Base-by-base conservation (phyloP, 2,329 filamentous ascomycete species). In the Neofusicoccum umdonicola region DNA sequence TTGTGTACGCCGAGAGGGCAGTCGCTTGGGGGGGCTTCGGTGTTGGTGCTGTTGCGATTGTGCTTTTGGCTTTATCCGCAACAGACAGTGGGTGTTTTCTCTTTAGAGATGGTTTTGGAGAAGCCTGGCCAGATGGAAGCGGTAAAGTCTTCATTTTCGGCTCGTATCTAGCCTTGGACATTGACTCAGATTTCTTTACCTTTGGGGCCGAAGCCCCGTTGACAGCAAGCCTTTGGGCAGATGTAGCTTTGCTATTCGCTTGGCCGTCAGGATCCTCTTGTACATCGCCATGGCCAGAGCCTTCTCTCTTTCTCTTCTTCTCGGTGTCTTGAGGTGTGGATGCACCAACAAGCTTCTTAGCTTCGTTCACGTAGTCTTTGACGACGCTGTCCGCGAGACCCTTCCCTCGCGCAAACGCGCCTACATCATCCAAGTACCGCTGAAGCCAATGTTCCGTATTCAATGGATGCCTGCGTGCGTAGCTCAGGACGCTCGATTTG, bases 261-360 rank as follows among this genome's bases (percentile, higher is more conserved):
- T 37, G 50, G 13, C 4, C 3, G n/a, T 39, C 34, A 13, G 15
- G n/a, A 11, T 48, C 34, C 13, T 47, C 31, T 31, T 35, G 34
- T 3, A 15, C 35, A 31, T 17, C 15, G 5, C 22, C 35, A 8
- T 34, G 35, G 37, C 34, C 47, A n/a, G 60, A 62, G 4, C 4
- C 5, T 4, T 27, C 47, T 17, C 58, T 48, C 22, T 62, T 62
- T 35, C 58, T 62, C 45, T 62, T 62, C 19, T 52, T 62, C 35
- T 31, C 22, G 22, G 37, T 8, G 27, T 11, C 15, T 52, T 62
- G 27, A 31, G 27, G 6, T 7, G 4, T 31, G 6, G 27, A 31
- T 31, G 37, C 37, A 11, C 37, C 42, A 44, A 17, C 50, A 37
- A 39, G 41, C 17, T 19, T 27, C 12, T 12, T 56, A 7, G 50